A percentile compares a stretch with the other conserved stretches of the same genome.
These are phyloP conservation scores for Tylopilus sp. DNA, from an alignment of 1,284 basidiomycete species.

Conservation along the genomic window DNA sequence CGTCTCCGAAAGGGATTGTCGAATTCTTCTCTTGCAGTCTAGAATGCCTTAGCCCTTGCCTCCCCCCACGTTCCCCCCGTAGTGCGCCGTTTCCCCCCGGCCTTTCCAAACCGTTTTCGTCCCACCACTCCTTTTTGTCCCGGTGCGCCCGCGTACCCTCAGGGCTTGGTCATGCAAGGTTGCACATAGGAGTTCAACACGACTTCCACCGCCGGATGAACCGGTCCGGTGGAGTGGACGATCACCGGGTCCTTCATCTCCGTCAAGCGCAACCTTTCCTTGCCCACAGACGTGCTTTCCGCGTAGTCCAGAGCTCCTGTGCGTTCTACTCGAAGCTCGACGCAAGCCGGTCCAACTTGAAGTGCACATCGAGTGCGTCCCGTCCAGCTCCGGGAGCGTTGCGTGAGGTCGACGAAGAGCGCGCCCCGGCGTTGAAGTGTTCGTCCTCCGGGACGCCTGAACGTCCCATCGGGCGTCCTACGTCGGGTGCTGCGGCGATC, in stretches of 20 bases:
- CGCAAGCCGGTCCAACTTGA: conserved; percentile 39
- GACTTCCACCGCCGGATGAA: conserved; percentile 43
- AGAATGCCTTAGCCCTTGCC: conserved; percentile 10
- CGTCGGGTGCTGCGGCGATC: conserved; percentile 46
- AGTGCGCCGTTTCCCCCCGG: conserved; percentile 31
- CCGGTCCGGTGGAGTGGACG: conserved; percentile 57
- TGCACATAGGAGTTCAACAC: conserved; percentile 52
- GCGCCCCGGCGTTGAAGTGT: conserved; percentile 60
- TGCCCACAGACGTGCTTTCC: conserved; percentile 33
- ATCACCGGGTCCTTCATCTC: conserved; percentile 43
- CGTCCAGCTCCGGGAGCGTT: conserved; percentile 42
- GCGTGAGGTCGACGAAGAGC: conserved; percentile 47
- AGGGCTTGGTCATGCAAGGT: conserved; percentile 53
- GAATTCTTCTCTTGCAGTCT: conserved; percentile 10
- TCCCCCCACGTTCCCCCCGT: conserved; percentile 19
- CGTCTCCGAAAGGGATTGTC: too few species aligned
- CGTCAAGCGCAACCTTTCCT: conserved; percentile 32
- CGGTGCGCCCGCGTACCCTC: conserved; percentile 54
- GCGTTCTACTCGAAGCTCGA: conserved; percentile 51
- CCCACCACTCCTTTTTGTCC: conserved; percentile 53
- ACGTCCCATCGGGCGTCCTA: conserved; percentile 51
- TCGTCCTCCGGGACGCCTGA: conserved; percentile 26
- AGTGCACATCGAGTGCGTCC: conserved; percentile 50
- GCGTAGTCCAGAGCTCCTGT: conserved; percentile 58
- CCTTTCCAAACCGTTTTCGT: conserved; percentile 41